A percentile compares a stretch with the other conserved stretches of the same genome.
Evolutionary conservation across 2,329 filamentous ascomycete species (phyloP).

Genomic region (Colletotrichum sublineola): DNA sequence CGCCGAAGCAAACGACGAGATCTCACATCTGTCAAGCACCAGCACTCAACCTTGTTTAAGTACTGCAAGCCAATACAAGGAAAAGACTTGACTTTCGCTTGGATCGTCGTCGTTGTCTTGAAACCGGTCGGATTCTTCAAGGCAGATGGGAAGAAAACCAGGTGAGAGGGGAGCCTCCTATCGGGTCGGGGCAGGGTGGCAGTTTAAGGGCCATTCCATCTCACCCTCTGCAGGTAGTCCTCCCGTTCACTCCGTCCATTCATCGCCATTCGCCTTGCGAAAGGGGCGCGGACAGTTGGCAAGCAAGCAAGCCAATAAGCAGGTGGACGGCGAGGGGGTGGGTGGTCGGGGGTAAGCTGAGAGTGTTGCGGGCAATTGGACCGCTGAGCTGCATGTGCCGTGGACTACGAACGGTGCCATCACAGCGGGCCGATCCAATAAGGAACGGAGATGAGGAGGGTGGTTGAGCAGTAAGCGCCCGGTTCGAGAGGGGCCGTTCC

Average conservation of each 20-base stretch:
- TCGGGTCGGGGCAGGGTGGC: conserved; percentile 28
- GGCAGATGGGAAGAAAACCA: conserved; percentile 2
- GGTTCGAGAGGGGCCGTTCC: conserved; percentile 34
- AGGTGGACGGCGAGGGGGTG: conserved; percentile 15
- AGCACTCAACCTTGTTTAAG: conserved; percentile 27
- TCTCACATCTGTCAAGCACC: conserved; percentile 40
- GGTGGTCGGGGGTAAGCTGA: conserved; percentile 37
- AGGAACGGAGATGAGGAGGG: conserved; percentile 28
- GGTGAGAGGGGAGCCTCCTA: conserved; percentile 16
- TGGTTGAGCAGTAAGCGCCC: conserved; percentile 37
- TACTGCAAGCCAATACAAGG: neutral
- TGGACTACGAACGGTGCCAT: conserved; percentile 30
- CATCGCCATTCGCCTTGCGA: conserved; percentile 21
- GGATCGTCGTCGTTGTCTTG: conserved; percentile 19
- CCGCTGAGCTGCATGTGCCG: conserved; percentile 40
- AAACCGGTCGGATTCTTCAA: conserved; percentile 14
- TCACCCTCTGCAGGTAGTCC: conserved; percentile 10
- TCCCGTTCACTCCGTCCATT: conserved; percentile 11
- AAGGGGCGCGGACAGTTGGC: conserved; percentile 1
- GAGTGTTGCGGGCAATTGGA: conserved; percentile 30
- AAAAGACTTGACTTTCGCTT: conserved; percentile 15
- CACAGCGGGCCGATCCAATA: conserved; percentile 41
- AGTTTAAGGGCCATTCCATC: conserved; percentile 41
- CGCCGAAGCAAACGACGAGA: conserved; percentile 34
- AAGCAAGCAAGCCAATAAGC: conserved; percentile 9